phyloP scores from a whole-genome alignment of 1,139 yeast species.

The Suhomyces ambrosiae region DNA sequence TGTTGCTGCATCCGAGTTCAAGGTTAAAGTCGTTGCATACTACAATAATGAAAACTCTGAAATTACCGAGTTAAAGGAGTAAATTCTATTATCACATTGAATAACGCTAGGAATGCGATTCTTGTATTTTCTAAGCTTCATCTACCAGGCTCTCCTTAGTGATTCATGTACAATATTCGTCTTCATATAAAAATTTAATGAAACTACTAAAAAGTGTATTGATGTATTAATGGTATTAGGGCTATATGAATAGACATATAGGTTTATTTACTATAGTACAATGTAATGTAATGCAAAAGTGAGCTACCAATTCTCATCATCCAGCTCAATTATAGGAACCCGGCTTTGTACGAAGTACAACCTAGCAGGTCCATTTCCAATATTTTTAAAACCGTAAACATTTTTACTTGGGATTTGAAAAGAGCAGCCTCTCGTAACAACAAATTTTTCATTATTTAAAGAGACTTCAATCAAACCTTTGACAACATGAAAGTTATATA shows the following conservation, averaged over 20 bases:
- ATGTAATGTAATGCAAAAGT: conserved; percentile 1
- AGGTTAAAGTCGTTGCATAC: conserved; percentile 74
- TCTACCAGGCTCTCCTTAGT: neutral
- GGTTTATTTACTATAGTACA: conserved; percentile 1
- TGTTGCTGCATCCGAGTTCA: conserved; percentile 88
- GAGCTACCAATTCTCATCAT: conserved; percentile 10
- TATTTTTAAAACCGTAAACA: conserved; percentile 63
- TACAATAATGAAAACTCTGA: conserved; percentile 59
- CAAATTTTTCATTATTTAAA: conserved; percentile 58
- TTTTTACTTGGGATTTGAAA: conserved; percentile 82
- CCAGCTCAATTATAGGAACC: conserved; percentile 15
- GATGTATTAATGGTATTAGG: neutral
- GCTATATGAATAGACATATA: neutral
- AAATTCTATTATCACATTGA: neutral
- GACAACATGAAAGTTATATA: conserved; percentile 74
- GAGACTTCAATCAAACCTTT: conserved; percentile 72
- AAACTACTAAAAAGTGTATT: conserved; percentile 1
- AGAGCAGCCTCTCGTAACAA: conserved; percentile 73
- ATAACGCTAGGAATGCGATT: too few species aligned
- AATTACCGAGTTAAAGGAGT: conserved; percentile 27
- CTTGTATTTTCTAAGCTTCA: neutral
- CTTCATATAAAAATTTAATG: conserved; percentile 5
- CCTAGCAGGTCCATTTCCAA: conserved; percentile 57
- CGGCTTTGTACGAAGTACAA: conserved; percentile 78
- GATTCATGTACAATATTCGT: conserved; percentile 12